phyloP scores from a whole-genome alignment of 208 protist species.

The Trypanosoma avium region DNA sequence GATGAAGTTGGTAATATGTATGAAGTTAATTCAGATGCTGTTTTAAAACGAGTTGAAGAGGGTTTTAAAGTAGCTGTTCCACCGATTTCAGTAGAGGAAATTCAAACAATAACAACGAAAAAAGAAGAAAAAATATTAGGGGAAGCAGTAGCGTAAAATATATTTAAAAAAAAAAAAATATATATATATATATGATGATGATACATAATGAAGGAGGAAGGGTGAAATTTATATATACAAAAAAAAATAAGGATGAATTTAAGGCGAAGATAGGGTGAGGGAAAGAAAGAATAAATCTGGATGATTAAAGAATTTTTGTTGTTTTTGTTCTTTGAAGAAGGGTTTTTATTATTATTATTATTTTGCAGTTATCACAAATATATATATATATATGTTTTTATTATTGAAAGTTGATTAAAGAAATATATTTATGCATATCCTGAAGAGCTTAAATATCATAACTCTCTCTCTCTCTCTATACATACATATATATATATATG shows the following conservation, averaged over 20 bases:
- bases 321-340: neutral
- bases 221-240: neutral
- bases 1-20: conserved; percentile 62
- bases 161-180: conserved; percentile 1
- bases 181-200: too few relatives aligned
- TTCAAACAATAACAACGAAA: conserved; percentile 21
- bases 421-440: too few relatives aligned
- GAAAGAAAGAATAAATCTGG: neutral
- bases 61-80: conserved; percentile 56
- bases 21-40: conserved; percentile 51
- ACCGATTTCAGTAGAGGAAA: conserved; percentile 54
- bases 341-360: neutral
- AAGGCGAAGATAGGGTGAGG: too few relatives aligned
- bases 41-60: conserved; percentile 72
- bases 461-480: too few relatives aligned
- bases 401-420: too few relatives aligned
- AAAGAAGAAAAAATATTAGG: conserved; percentile 8
- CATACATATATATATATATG: conserved; percentile 6
- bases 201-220: neutral
- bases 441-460: too few relatives aligned
- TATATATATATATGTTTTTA: too few relatives aligned
- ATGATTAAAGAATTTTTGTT: neutral
- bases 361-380: too few relatives aligned
- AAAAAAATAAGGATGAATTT: neutral
- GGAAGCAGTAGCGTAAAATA: conserved; percentile 11